Evolutionary conservation across 139 green algal genomes (phyloP), one percentile per base, ranked within the genome.

Genomic region (Chlorella ohadii): DNA sequence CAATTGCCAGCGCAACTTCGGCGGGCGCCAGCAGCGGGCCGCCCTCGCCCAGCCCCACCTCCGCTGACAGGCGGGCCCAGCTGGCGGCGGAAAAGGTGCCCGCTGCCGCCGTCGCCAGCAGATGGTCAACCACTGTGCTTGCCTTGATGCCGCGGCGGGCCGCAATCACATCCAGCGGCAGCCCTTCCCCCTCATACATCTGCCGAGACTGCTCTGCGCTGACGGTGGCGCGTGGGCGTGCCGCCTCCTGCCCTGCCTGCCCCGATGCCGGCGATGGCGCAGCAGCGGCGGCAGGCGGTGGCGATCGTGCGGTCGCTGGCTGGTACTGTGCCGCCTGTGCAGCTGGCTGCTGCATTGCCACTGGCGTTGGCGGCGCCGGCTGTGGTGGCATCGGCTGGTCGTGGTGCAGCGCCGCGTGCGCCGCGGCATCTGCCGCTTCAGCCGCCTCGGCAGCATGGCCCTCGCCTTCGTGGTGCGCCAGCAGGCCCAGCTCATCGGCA

Each of bases 401-500:
- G 34, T 77, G 70, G 39, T 36, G 16, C 17, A 31, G 34, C 9
- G 67, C 67, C 15, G 67, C 70, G 15, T 20, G 70, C 19, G n/a
- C 44, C 28, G 66, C 36, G 9, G 28, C 22, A 9, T 34, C 72
- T 38, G 41, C 44, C 13, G 13, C 44, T 61, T 44, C 41, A 38
- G 36, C 28, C 11, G 36, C 71, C n/a, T 39, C 66, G 41, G 55
- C 1, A 1, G 7, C 11, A 7, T 79, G 44, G 51, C 51, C 51
- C 51, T 59, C 51, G 2, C 31, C 22, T 13, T 20, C 33, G n/a
- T 15, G 72, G 0, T 33, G 55, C 4, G 75, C 75, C 56, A 81
- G 31, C 34, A 81, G 75, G 12, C 44, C 75, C 33, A 81, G 33
- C 33, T 70, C 34, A 23, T 79, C 75, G 2, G 75, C 75, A 39